Percentiles rank a stretch among this genome's conserved stretches.
These are phyloP conservation scores for Pseudonitzschia multiseries DNA, from an alignment of 108 stramenopile genomes.

Conservation along the genomic window DNA sequence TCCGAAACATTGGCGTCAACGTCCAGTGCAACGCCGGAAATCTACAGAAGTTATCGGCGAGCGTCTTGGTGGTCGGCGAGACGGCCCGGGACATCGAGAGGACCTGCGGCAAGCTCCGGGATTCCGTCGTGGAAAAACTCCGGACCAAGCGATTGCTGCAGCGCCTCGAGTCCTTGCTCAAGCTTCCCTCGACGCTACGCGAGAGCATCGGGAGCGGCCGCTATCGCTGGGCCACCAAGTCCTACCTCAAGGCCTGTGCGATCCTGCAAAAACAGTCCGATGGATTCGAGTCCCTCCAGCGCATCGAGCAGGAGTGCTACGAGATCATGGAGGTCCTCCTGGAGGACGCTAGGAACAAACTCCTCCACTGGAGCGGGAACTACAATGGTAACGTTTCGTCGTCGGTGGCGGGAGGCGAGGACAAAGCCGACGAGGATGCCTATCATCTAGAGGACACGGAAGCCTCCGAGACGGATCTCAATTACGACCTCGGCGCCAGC, in stretches of 20 bases:
- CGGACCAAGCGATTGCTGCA: conserved; percentile 73
- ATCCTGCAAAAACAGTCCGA: conserved; percentile 77
- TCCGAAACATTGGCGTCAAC: conserved; percentile 76
- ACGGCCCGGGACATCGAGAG: conserved; percentile 46
- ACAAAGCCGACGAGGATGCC: neutral
- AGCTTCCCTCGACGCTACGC: conserved; percentile 68
- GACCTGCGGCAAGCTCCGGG: conserved; percentile 51
- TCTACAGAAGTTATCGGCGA: conserved; percentile 44
- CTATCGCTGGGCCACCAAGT: conserved; percentile 65
- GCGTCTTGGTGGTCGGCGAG: conserved; percentile 47
- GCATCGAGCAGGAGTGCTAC: conserved; percentile 76
- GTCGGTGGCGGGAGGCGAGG: conserved; percentile 6
- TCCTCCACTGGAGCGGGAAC: conserved; percentile 70
- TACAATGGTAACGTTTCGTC: neutral
- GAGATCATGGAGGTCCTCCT: conserved; percentile 59
- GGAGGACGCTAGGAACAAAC: conserved; percentile 42
- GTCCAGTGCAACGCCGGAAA: conserved; percentile 52
- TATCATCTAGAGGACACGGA: too few relatives aligned
- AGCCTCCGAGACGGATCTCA: neutral
- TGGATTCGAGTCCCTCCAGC: conserved; percentile 79
- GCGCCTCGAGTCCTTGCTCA: conserved; percentile 74
- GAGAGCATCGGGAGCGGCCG: conserved; percentile 47
- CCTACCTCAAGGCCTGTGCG: conserved; percentile 55
- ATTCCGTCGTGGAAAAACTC: conserved; percentile 83
- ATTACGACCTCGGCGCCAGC: neutral